Conservation (phyloP, 306 rosid species). For the Sindora glabra region DNA sequence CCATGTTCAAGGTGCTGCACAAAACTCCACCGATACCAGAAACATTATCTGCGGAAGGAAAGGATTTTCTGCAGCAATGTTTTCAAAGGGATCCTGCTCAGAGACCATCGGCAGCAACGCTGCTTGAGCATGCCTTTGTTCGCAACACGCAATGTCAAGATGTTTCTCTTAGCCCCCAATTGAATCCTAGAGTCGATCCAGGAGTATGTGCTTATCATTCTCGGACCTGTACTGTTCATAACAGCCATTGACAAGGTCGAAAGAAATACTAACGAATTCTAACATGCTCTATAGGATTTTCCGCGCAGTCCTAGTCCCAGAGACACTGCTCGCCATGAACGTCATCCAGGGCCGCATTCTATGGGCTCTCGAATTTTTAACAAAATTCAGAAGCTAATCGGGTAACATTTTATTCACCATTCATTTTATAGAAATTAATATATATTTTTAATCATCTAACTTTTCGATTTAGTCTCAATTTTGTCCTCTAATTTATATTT, state of each 20-base stretch:
- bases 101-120: slow-evolving; percentile 56
- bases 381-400: slow-evolving; percentile 24
- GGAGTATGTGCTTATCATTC: slow-evolving; percentile 33
- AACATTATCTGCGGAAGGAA: slow-evolving; percentile 64
- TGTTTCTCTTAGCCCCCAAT: slow-evolving; percentile 19
- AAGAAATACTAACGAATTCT: slow-evolving; percentile 10
- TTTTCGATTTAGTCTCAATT: too few relatives aligned
- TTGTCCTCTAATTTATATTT: too few relatives aligned
- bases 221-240: not conserved
- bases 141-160: slow-evolving; percentile 41
- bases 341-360: slow-evolving; percentile 20
- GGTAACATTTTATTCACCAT: slow-evolving; percentile 28
- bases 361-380: slow-evolving; percentile 19
- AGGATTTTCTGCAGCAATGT: slow-evolving; percentile 72
- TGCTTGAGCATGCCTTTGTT: slow-evolving; percentile 75
- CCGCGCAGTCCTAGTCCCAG: slow-evolving; percentile 30
- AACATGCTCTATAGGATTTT: slow-evolving; percentile 36
- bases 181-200: slow-evolving; percentile 29
- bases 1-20: slow-evolving; percentile 92
- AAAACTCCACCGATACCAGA: slow-evolving; percentile 71
- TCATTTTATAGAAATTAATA: too few relatives aligned
- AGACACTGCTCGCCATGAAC: slow-evolving; percentile 15
- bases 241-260: slow-evolving; percentile 1
- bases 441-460: too few relatives aligned
- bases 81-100: slow-evolving; percentile 85